Evolutionary conservation across 2,329 filamentous ascomycete species (phyloP).

Genomic region (Basipetospora chlamydospora): DNA sequence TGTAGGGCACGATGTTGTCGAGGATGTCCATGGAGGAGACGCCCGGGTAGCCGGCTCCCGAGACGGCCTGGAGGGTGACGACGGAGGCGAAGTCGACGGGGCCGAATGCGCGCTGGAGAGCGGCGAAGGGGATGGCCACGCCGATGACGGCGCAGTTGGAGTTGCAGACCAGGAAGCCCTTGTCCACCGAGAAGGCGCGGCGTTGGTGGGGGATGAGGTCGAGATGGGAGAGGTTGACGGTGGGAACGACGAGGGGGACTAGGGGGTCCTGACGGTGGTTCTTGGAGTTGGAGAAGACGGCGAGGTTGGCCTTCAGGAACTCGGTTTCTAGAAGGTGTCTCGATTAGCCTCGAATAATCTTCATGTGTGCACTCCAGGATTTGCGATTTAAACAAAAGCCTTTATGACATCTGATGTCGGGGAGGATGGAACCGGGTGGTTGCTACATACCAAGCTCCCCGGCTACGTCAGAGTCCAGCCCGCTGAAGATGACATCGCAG

Average conservation of each 20-base stretch:
- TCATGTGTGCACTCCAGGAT: too few relatives aligned
- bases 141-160: conserved; percentile 97
- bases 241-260: conserved; percentile 87
- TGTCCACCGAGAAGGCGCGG: conserved; percentile 53
- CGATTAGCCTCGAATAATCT: conserved; percentile 1
- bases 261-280: conserved; percentile 87
- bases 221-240: conserved; percentile 81
- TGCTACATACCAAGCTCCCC: conserved; percentile 75
- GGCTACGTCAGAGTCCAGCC: conserved; percentile 82
- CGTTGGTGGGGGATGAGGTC: conserved; percentile 82
- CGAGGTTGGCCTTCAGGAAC: conserved; percentile 75
- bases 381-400: too few relatives aligned
- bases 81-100: conserved; percentile 62
- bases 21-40: conserved; percentile 90
- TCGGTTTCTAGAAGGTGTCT: conserved; percentile 56
- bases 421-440: too few relatives aligned
- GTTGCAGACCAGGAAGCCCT: conserved; percentile 93
- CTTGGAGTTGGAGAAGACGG: conserved; percentile 95
- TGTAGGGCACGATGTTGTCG: conserved; percentile 92
- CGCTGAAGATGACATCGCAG: conserved; percentile 88
- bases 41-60: conserved; percentile 80
- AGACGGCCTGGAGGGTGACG: conserved; percentile 90
- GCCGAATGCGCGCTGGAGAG: conserved; percentile 74
- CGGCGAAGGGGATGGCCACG: conserved; percentile 86
- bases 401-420: too few relatives aligned